A percentile compares a stretch with the other conserved stretches of the same genome.
Evolutionary conservation across 2,329 filamentous ascomycete species (phyloP).

Genomic region (Aspergillus neoniger): DNA sequence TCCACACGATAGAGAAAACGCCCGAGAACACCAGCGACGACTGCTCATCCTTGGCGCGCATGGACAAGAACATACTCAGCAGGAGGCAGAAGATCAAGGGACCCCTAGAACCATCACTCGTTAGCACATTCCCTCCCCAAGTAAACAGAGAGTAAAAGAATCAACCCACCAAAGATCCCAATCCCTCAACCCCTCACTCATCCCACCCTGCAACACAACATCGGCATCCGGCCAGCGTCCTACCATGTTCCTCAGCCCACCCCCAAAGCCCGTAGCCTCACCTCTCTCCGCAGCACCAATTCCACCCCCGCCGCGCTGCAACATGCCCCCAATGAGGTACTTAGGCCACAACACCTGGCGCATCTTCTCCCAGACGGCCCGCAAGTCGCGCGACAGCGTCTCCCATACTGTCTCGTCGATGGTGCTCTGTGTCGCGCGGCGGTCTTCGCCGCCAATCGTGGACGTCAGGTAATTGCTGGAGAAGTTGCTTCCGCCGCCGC

Average conservation of each 20-base stretch:
- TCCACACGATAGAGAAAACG: constrained; percentile 95
- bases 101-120: constrained; percentile 57
- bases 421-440: constrained; percentile 83
- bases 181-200: constrained; percentile 88
- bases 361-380: constrained; percentile 97
- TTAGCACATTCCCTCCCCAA: not conserved
- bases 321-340: constrained; percentile 75
- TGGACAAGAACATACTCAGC: constrained; percentile 82
- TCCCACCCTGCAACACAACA: constrained; percentile 65
- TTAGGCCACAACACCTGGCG: constrained; percentile 94
- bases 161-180: constrained; percentile 83
- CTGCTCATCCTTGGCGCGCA: constrained; percentile 76
- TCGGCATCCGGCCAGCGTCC: constrained; percentile 70
- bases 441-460: constrained; percentile 88
- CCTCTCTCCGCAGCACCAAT: constrained; percentile 59
- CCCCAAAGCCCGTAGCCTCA: constrained; percentile 51
- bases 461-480: constrained; percentile 85
- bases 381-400: constrained; percentile 86
- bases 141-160: not conserved
- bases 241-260: constrained; percentile 56
- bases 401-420: constrained; percentile 98
- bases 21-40: constrained; percentile 90
- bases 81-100: constrained; percentile 91
- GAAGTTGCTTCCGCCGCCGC: constrained; percentile 54
- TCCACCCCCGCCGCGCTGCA: constrained; percentile 58